These are phyloP conservation scores for Hymenoscyphus occultus DNA, from an alignment of 2,329 filamentous ascomycete species.

Conservation along the genomic window DNA sequence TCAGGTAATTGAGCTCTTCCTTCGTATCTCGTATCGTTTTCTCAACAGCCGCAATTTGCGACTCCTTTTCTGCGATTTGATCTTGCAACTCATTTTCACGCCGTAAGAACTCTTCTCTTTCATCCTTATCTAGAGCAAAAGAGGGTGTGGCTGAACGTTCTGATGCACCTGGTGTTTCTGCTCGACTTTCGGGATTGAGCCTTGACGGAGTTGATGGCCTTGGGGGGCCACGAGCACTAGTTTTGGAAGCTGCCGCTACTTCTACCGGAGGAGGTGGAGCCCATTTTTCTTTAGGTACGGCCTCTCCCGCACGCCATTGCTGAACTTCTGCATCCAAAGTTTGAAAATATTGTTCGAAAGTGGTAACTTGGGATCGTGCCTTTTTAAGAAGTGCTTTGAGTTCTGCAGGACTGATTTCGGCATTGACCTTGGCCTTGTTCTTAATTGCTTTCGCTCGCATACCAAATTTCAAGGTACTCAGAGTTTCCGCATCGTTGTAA, in stretches of 20 bases:
- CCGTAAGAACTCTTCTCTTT: constrained; percentile 91
- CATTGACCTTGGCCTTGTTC: constrained; percentile 99
- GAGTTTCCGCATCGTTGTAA: constrained; percentile 94
- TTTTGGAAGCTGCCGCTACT: constrained; percentile 49
- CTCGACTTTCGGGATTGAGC: constrained; percentile 53
- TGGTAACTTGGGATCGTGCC: constrained; percentile 83
- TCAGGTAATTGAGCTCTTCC: constrained; percentile 80
- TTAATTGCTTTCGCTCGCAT: constrained; percentile 98
- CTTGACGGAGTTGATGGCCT: constrained; percentile 60
- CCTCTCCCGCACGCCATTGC: constrained; percentile 82
- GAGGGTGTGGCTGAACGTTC: constrained; percentile 86
- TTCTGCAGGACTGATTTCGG: constrained; percentile 91
- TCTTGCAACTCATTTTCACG: constrained; percentile 97
- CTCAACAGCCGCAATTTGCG: constrained; percentile 73
- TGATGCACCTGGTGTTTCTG: constrained; percentile 63
- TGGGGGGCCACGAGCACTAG: constrained; percentile 43
- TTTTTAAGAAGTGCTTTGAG: constrained; percentile 92
- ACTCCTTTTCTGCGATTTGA: constrained; percentile 90
- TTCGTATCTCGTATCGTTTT: constrained; percentile 77
- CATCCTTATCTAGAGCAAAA: constrained; percentile 88
- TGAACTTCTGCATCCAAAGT: constrained; percentile 81
- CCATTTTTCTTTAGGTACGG: constrained; percentile 88
- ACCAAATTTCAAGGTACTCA: constrained; percentile 90
- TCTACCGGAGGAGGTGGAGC: constrained; percentile 57
- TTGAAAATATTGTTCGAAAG: constrained; percentile 82